Conservation (phyloP, 148 eudicot species). For the Euryodendron excelsum region DNA sequence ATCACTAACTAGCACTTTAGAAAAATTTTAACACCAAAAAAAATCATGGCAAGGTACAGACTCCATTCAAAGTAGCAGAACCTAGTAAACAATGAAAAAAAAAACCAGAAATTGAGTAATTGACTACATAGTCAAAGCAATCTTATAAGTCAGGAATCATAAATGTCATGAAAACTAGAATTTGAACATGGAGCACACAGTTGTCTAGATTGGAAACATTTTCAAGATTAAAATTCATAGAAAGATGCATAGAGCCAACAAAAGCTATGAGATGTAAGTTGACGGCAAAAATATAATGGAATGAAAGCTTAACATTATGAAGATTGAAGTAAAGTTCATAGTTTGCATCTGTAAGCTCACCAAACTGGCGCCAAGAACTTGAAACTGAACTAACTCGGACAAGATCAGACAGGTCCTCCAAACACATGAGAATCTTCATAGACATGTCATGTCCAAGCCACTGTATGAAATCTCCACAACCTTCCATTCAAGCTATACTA, state of each 20-base stretch:
- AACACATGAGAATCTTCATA: conserved; percentile 36
- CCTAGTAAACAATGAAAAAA: no score
- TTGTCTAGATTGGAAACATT: not conserved
- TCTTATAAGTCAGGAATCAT: not conserved
- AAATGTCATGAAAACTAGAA: not conserved
- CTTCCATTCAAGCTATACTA: conserved; percentile 26
- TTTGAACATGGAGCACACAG: not conserved
- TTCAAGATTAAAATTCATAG: not conserved
- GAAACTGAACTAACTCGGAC: conserved; percentile 36
- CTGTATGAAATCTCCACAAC: conserved; percentile 38
- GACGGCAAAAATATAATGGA: not conserved
- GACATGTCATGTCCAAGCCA: conserved; percentile 40
- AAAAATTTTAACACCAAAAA: no score
- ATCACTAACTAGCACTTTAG: no score
- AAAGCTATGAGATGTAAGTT: not conserved
- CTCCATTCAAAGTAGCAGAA: no score
- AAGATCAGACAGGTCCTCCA: conserved; percentile 43
- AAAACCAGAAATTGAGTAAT: no score
- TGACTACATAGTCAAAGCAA: not conserved
- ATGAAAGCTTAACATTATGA: not conserved
- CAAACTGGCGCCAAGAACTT: conserved; percentile 46
- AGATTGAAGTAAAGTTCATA: not conserved
- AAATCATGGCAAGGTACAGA: no score
- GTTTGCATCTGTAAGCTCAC: conserved; percentile 27
- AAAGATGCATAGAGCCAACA: not conserved